Conservation (phyloP, 176 grass and related monocot genomes). For the Eleusine coracana region DNA sequence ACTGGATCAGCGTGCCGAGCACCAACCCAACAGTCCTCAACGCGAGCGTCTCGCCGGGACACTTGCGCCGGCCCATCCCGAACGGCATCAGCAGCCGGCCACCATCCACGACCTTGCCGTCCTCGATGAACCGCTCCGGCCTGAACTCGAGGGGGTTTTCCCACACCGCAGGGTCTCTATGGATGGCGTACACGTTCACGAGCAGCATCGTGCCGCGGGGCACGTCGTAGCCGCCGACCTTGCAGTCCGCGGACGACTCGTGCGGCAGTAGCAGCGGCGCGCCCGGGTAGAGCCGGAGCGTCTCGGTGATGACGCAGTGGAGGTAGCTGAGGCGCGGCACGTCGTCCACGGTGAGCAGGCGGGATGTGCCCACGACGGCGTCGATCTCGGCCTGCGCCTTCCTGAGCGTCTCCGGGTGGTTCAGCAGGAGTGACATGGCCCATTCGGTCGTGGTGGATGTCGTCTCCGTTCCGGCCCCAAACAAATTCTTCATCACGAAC, state of each 20-base stretch:
- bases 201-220: slow-evolving; percentile 43
- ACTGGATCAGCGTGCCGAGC: slow-evolving; percentile 63
- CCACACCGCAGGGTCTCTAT: slow-evolving; percentile 44
- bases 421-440: slow-evolving; percentile 62
- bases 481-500: neutral
- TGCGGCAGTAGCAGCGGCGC: slow-evolving; percentile 49
- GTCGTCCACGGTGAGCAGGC: slow-evolving; percentile 44
- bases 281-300: slow-evolving; percentile 48
- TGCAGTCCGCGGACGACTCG: slow-evolving; percentile 46
- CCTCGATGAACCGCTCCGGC: slow-evolving; percentile 55
- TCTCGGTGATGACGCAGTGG: slow-evolving; percentile 45
- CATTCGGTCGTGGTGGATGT: slow-evolving; percentile 52
- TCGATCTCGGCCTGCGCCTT: slow-evolving; percentile 52
- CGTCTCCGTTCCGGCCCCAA: slow-evolving; percentile 26
- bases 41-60: slow-evolving; percentile 67
- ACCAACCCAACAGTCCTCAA: slow-evolving; percentile 41
- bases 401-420: slow-evolving; percentile 49
- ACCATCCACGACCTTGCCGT: too few species aligned
- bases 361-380: slow-evolving; percentile 21
- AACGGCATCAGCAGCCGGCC: too few species aligned
- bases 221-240: slow-evolving; percentile 47
- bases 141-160: slow-evolving; percentile 32
- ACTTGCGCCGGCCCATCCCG: slow-evolving; percentile 66
- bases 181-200: slow-evolving; percentile 53
- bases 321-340: slow-evolving; percentile 46